These are phyloP conservation scores for Isoetes taiwanensis DNA, from an alignment of 75 land plant genomes.

Conservation along the genomic window DNA sequence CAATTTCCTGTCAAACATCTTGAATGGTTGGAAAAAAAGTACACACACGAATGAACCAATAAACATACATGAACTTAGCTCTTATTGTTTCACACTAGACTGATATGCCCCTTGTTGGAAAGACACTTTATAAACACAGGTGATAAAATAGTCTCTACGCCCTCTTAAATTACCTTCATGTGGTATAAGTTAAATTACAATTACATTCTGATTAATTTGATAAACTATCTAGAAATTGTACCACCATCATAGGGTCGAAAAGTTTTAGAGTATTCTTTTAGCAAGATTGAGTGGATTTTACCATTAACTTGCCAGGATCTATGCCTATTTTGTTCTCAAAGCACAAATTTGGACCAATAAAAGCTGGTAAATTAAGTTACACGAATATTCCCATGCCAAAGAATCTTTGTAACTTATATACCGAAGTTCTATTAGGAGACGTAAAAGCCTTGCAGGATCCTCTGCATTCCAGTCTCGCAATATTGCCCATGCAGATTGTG, in stretches of 20 bases:
- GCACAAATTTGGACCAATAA: slow-evolving; percentile 1
- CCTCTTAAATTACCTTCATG: no score
- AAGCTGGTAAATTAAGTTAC: background rate
- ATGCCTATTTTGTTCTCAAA: no score
- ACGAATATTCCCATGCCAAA: background rate
- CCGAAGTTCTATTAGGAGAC: slow-evolving; percentile 59
- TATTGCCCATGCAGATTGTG: slow-evolving; percentile 9
- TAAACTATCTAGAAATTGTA: no score
- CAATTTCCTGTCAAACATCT: slow-evolving; percentile 38
- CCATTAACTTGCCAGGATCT: no score
- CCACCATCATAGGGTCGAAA: no score
- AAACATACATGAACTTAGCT: no score
- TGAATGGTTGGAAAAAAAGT: background rate
- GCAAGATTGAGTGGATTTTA: no score
- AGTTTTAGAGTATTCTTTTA: no score
- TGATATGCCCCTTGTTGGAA: background rate
- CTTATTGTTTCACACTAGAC: background rate
- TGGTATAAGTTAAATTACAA: no score
- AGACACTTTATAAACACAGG: no score
- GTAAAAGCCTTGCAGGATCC: slow-evolving; percentile 48
- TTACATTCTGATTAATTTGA: no score
- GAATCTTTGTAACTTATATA: slow-evolving; percentile 9
- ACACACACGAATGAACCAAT: background rate
- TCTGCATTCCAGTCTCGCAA: slow-evolving; percentile 52
- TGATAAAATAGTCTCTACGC: background rate